Evolutionary conservation across 2,329 filamentous ascomycete genomes (phyloP).

Genomic region (Neonectria hederae): DNA sequence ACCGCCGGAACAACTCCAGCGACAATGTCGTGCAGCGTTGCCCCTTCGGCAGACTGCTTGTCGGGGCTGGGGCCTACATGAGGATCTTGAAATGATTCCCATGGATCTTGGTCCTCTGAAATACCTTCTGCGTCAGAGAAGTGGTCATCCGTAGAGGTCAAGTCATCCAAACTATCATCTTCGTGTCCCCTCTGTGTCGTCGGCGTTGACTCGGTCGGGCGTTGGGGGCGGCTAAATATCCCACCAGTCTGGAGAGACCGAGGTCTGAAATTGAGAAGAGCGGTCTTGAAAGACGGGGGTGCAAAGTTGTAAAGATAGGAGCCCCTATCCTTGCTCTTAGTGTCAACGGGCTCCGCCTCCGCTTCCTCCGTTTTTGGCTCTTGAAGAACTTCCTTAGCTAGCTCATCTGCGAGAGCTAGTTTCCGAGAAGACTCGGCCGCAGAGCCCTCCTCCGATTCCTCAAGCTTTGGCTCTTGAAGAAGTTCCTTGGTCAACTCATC

Average conservation of each 20-base stretch:
- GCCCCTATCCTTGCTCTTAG: slow-evolving; percentile 55
- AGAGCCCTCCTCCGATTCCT: too few relatives aligned
- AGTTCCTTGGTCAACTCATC: not conserved
- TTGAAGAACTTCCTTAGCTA: not conserved
- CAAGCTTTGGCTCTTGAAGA: not conserved
- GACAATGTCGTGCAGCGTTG: slow-evolving; percentile 2
- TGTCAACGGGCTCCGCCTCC: slow-evolving; percentile 48
- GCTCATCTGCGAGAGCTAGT: not conserved
- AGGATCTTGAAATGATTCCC: slow-evolving; percentile 19
- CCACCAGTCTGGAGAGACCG: slow-evolving; percentile 39
- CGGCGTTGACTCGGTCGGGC: slow-evolving; percentile 39
- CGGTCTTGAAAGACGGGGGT: slow-evolving; percentile 46
- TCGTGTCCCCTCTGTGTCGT: slow-evolving; percentile 30
- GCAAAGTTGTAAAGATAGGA: slow-evolving; percentile 54
- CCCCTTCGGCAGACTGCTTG: slow-evolving; percentile 6
- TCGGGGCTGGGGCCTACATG: not conserved
- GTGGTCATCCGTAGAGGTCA: slow-evolving; percentile 49
- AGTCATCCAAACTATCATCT: slow-evolving; percentile 42
- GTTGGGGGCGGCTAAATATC: slow-evolving; percentile 31
- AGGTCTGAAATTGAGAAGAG: slow-evolving; percentile 20
- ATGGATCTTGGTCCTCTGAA: slow-evolving; percentile 29
- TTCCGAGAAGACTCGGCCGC: slow-evolving; percentile 6
- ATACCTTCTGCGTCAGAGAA: slow-evolving; percentile 48
- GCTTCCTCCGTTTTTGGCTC: not conserved
- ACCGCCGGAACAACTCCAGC: not conserved